Evolutionary conservation across 768 basidiomycete species (phyloP).

Genomic region (Pulveroboletus sp.): DNA sequence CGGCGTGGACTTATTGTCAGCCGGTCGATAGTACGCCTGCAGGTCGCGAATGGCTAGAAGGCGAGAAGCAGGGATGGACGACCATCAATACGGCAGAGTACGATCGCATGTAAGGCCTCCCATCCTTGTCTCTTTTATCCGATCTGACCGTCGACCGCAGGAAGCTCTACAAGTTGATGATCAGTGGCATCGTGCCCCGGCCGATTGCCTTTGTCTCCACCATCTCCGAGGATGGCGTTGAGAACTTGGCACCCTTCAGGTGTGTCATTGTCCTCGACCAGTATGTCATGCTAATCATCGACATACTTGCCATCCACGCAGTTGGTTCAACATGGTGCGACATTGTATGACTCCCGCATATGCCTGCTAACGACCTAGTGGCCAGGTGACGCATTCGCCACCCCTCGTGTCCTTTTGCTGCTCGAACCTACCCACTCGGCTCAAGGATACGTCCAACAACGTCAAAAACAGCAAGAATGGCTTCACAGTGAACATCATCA

Average conservation of each 20-base stretch:
- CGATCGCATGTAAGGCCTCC: conserved; percentile 23
- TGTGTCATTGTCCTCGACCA: conserved; percentile 4
- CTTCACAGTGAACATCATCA: conserved; percentile 56
- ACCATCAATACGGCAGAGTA: conserved; percentile 27
- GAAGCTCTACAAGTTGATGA: conserved; percentile 32
- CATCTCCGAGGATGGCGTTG: conserved; percentile 28
- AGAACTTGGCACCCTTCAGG: conserved; percentile 44
- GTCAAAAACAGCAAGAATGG: conserved; percentile 41
- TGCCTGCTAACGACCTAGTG: background rate
- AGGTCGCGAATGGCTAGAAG: conserved; percentile 32
- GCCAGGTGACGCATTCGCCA: conserved; percentile 19
- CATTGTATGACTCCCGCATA: background rate
- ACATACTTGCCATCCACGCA: background rate
- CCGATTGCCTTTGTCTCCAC: conserved; percentile 44
- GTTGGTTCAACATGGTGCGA: conserved; percentile 29
- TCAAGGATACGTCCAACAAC: conserved; percentile 44
- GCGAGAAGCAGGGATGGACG: conserved; percentile 35
- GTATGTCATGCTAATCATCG: conserved; percentile 4
- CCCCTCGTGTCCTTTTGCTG: conserved; percentile 38
- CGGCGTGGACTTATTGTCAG: conserved; percentile 31
- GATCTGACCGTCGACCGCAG: conserved; percentile 7
- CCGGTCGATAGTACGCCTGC: conserved; percentile 21
- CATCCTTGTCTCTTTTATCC: background rate
- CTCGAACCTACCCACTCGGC: conserved; percentile 10
- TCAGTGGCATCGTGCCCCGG: conserved; percentile 39